Percentiles rank a stretch among this genome's conserved stretches.
phyloP scores from a whole-genome alignment of 2,329 filamentous ascomycete genomes.

The Pseudocercospora ulei region DNA sequence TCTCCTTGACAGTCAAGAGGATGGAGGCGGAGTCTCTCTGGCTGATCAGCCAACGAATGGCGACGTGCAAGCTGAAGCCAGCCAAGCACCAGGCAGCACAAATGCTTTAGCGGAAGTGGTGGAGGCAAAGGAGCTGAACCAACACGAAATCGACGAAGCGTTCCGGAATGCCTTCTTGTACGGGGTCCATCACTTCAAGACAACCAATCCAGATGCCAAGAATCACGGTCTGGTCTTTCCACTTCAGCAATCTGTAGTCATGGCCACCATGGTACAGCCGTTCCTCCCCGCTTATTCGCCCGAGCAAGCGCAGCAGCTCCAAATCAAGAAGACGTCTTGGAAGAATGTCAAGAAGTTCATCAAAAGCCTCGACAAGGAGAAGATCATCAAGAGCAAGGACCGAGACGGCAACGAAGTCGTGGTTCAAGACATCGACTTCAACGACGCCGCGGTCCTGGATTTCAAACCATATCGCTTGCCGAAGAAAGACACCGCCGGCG shows the following conservation, averaged over 20 bases:
- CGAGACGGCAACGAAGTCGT: conserved; percentile 55
- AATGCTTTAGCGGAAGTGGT: conserved; percentile 19
- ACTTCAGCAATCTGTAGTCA: conserved; percentile 53
- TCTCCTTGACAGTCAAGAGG: conserved; percentile 38
- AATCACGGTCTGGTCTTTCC: conserved; percentile 53
- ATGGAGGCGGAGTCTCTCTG: conserved; percentile 42
- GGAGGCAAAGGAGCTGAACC: conserved; percentile 40
- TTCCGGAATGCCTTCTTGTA: conserved; percentile 57
- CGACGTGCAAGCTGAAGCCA: conserved; percentile 24
- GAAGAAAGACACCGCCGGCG: conserved; percentile 45
- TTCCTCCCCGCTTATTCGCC: conserved; percentile 53
- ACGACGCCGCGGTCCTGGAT: conserved; percentile 44
- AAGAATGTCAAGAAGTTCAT: conserved; percentile 62
- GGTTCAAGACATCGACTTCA: conserved; percentile 56
- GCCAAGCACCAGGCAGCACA: conserved; percentile 10
- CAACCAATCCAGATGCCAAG: conserved; percentile 44
- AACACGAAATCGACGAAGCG: conserved; percentile 56
- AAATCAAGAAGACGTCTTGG: conserved; percentile 62
- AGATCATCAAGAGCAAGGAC: conserved; percentile 56
- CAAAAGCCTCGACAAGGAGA: conserved; percentile 55
- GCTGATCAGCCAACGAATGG: conserved; percentile 21
- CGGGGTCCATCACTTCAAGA: conserved; percentile 51
- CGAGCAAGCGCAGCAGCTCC: conserved; percentile 48
- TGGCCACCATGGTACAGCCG: conserved; percentile 56
- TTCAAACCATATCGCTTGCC: conserved; percentile 57